Evolutionary conservation across 305 asterid genomes (phyloP).

Genomic region (Striga hermonthica): DNA sequence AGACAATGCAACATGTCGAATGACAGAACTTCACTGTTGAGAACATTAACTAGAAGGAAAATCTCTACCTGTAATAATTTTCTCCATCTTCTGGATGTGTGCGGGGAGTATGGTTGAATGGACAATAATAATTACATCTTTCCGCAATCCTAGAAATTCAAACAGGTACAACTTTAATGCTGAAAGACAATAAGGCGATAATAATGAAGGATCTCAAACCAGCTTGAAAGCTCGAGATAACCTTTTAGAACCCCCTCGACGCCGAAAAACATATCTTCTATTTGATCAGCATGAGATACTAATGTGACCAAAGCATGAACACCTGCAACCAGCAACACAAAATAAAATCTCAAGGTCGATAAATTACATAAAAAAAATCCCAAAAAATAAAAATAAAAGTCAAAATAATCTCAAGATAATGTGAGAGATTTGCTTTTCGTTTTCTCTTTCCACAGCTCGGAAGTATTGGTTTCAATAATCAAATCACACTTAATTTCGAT

Average conservation of each 20-base stretch:
- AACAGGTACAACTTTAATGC: constrained; percentile 25
- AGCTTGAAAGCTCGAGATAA: constrained; percentile 35
- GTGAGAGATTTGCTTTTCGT: not conserved
- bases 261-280: constrained; percentile 51
- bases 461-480: constrained; percentile 13
- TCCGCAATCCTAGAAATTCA: constrained; percentile 55
- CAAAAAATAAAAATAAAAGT: constrained; percentile 4
- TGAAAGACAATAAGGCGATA: constrained; percentile 26
- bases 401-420: constrained; percentile 21
- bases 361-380: no score
- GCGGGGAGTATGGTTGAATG: constrained; percentile 66
- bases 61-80: constrained; percentile 56
- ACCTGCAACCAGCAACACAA: constrained; percentile 45
- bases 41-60: constrained; percentile 26
- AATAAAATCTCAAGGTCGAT: constrained; percentile 15
- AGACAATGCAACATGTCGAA: constrained; percentile 15
- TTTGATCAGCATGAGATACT: constrained; percentile 72
- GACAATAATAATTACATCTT: constrained; percentile 63
- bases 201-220: constrained; percentile 24
- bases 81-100: constrained; percentile 63
- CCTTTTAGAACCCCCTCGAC: constrained; percentile 69
- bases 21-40: constrained; percentile 1
- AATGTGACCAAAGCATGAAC: constrained; percentile 73
- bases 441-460: not conserved
- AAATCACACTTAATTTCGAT: not conserved